Evolutionary conservation across 2,329 filamentous ascomycete genomes (phyloP), one percentile per base, ranked within the genome.

Genomic region (Leptographium lundbergii): DNA sequence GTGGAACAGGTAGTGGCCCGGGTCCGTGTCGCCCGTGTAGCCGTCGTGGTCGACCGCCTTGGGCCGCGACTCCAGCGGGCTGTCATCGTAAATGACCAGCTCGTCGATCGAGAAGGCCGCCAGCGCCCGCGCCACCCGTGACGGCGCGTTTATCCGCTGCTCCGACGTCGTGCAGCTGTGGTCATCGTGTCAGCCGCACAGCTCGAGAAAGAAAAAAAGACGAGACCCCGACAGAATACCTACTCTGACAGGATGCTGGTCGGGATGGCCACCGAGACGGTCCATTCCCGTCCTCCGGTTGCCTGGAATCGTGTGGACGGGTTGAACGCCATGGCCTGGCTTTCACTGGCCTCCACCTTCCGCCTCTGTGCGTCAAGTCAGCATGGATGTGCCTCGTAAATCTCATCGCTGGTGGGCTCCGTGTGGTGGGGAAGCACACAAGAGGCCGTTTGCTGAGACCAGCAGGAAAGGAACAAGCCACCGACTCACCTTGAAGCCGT

Each of bases 41-140:
- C 75, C 71, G 54, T 76, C 71, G 56, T 76, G 74, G 65, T 83
- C 79, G 56, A 79, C 74, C 58, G 72, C 72, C 24, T 70, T 69
- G 34, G 75, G 73, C 36, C 78, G 77, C 36, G 75, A 67, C 17
- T 76, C 72, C 7, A 66, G 56, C 2, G 78, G 77, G 42, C 77
- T 77, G 71, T 95, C 90, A 67, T 92, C 84, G 70, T 88, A 95
- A 58, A 95, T 75, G 56, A 95, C 78, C 34, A 95, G 79, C 72
- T 95, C 90, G 69, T 95, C 90, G 64, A 95, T 80, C 67, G 82
- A 86, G 73, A 94, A 95, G 63, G 95, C 86, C 62, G 88, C 87
- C 57, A 90, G 80, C 39, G 89, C 88, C 57, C 90, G 87, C 6
- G 89, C 89, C 57, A 95, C 85, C 63, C 87, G 85, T 9, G 87